A percentile compares a stretch with the other conserved stretches of the same genome.
Conservation (phyloP, 169 alveolate genomes). For the Toxoplasma gondii region DNA sequence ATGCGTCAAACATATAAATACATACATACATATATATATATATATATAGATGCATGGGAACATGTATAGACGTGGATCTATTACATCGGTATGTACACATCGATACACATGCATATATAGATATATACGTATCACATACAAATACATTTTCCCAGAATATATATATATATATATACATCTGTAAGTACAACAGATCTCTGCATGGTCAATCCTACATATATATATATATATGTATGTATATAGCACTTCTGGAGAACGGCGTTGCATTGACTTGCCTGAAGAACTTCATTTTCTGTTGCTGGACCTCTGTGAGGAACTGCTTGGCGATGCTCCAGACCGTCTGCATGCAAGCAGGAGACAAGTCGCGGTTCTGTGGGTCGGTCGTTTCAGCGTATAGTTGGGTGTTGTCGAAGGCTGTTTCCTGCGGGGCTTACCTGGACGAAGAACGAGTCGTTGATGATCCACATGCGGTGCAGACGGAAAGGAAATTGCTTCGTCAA, state of each 20-base stretch:
- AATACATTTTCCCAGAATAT: neutral
- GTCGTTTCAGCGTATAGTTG: no score
- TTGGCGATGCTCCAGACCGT: slow-evolving; percentile 75
- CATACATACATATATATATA: neutral
- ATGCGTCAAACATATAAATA: neutral
- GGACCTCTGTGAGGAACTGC: slow-evolving; percentile 76
- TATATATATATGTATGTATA: no score
- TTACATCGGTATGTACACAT: neutral
- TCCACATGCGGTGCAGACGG: slow-evolving; percentile 75
- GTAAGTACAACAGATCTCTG: neutral
- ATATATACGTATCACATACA: neutral
- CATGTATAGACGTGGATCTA: neutral
- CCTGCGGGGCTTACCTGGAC: slow-evolving; percentile 63
- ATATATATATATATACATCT: neutral
- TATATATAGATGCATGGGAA: neutral
- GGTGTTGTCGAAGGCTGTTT: no score
- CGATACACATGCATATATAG: no score
- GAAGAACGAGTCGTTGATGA: slow-evolving; percentile 76
- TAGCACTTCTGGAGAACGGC: no score
- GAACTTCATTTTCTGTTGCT: slow-evolving; percentile 77
- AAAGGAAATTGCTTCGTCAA: slow-evolving; percentile 81
- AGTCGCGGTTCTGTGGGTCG: no score
- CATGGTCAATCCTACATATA: no score
- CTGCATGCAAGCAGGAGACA: neutral
- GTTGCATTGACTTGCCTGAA: slow-evolving; percentile 56